Conservation (phyloP, 2,329 filamentous ascomycete genomes). For the Ophiostoma fasciatum region DNA sequence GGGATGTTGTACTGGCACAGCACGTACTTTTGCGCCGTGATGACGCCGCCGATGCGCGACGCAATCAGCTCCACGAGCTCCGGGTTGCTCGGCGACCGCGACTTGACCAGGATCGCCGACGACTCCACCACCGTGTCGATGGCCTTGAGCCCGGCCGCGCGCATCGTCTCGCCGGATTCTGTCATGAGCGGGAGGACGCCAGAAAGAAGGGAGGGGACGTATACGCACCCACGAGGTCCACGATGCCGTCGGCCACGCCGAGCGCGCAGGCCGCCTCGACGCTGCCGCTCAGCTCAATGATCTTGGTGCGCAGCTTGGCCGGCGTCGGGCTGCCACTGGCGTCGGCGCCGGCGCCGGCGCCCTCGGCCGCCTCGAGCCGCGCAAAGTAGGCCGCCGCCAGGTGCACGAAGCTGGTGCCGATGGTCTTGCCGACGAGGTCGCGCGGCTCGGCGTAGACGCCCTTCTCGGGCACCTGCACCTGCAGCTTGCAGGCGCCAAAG, state of each 20-base stretch:
- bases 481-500: constrained; percentile 82
- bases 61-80: constrained; percentile 73
- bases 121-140: constrained; percentile 88
- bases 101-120: constrained; percentile 84
- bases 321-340: too few species aligned
- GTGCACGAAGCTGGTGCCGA: constrained; percentile 89
- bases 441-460: constrained; percentile 53
- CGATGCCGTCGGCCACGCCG: constrained; percentile 90
- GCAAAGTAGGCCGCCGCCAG: constrained; percentile 75
- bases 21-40: constrained; percentile 86
- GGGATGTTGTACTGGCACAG: constrained; percentile 94
- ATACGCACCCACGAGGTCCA: constrained; percentile 81
- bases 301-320: constrained; percentile 60
- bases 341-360: constrained; percentile 20
- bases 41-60: constrained; percentile 79
- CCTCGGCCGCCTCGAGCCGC: constrained; percentile 47
- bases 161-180: constrained; percentile 99
- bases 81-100: constrained; percentile 64
- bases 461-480: constrained; percentile 92
- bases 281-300: constrained; percentile 89
- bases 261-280: constrained; percentile 94
- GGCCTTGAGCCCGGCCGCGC: constrained; percentile 80
- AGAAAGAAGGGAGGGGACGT: background rate
- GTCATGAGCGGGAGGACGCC: background rate
- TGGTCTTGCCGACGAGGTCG: constrained; percentile 79